phyloP scores from a whole-genome alignment of 2,329 filamentous ascomycete species.

The Alternaria angustiovoidea region DNA sequence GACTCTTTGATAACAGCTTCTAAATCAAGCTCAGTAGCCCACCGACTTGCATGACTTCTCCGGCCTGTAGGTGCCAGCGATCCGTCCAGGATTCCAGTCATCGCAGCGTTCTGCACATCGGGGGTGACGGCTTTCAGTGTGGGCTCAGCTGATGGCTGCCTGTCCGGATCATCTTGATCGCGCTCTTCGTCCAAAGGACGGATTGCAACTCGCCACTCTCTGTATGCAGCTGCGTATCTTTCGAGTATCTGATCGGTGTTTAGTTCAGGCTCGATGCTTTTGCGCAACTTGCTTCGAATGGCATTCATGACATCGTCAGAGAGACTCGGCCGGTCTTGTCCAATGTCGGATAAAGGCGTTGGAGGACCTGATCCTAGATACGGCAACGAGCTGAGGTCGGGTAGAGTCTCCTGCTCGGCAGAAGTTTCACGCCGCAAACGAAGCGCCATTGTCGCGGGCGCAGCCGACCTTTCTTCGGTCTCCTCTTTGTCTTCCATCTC shows the following conservation, averaged over 20 bases:
- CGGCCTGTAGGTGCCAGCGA: constrained; percentile 40
- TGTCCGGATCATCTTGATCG: constrained; percentile 50
- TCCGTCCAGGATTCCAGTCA: constrained; percentile 39
- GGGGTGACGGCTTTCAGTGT: constrained; percentile 52
- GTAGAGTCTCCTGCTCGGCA: constrained; percentile 47
- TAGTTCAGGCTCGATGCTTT: constrained; percentile 43
- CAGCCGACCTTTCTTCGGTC: constrained; percentile 34
- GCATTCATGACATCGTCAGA: constrained; percentile 48
- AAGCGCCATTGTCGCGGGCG: constrained; percentile 45
- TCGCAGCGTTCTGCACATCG: constrained; percentile 52
- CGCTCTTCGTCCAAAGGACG: constrained; percentile 53
- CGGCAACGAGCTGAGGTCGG: constrained; percentile 55
- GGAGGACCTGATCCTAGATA: constrained; percentile 56
- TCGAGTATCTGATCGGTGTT: constrained; percentile 38
- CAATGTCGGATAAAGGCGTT: constrained; percentile 54
- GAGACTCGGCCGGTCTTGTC: constrained; percentile 49
- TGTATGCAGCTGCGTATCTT: constrained; percentile 52
- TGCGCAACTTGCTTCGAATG: constrained; percentile 46
- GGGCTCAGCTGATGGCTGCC: constrained; percentile 48
- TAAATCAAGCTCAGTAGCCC: constrained; percentile 72
- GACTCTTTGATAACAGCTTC: constrained; percentile 77
- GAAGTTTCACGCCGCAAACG: constrained; percentile 41
- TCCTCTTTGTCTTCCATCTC: constrained; percentile 34
- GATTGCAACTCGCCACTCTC: constrained; percentile 52
- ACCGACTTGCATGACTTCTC: constrained; percentile 43